These are phyloP conservation scores for barley (Hordeum vulgare) DNA, from an alignment of 176 grass and related monocot species.

Conservation along the genomic window DNA sequence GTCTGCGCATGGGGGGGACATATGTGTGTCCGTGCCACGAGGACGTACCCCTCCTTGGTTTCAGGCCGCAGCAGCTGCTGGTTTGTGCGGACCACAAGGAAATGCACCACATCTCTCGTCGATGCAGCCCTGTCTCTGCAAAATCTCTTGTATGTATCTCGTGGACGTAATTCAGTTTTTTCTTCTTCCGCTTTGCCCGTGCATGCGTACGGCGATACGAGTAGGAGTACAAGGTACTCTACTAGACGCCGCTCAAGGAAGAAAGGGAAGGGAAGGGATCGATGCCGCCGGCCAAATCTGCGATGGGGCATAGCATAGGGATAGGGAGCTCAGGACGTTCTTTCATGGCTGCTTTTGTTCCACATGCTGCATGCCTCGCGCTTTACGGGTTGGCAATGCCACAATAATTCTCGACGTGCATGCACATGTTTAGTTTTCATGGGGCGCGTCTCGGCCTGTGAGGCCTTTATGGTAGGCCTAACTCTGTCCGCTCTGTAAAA, in stretches of 20 bases:
- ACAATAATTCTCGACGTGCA: constrained; percentile 28
- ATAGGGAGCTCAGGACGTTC: constrained; percentile 37
- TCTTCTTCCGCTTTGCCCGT: too few relatives aligned
- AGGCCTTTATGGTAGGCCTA: constrained; percentile 59
- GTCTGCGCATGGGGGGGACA: not conserved
- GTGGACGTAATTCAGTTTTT: not conserved
- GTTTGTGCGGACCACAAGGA: constrained; percentile 22
- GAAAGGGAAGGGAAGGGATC: not conserved
- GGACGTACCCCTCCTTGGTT: constrained; percentile 10
- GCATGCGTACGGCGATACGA: too few relatives aligned
- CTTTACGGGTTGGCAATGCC: constrained; percentile 62
- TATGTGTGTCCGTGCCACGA: not conserved
- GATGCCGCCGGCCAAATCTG: constrained; percentile 41
- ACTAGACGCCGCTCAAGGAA: too few relatives aligned
- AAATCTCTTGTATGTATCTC: not conserved
- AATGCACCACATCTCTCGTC: not conserved
- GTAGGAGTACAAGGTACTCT: too few relatives aligned
- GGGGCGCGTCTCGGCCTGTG: not conserved
- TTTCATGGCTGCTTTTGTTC: constrained; percentile 46
- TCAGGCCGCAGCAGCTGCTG: constrained; percentile 6
- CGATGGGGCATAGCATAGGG: constrained; percentile 28
- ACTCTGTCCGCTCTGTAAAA: constrained; percentile 26
- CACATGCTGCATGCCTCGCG: constrained; percentile 43
- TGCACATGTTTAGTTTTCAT: constrained; percentile 42
- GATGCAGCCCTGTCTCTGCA: not conserved